Evolutionary conservation across 1,139 yeast genomes (phyloP).

Genomic region (Suhomyces bokatorum): DNA sequence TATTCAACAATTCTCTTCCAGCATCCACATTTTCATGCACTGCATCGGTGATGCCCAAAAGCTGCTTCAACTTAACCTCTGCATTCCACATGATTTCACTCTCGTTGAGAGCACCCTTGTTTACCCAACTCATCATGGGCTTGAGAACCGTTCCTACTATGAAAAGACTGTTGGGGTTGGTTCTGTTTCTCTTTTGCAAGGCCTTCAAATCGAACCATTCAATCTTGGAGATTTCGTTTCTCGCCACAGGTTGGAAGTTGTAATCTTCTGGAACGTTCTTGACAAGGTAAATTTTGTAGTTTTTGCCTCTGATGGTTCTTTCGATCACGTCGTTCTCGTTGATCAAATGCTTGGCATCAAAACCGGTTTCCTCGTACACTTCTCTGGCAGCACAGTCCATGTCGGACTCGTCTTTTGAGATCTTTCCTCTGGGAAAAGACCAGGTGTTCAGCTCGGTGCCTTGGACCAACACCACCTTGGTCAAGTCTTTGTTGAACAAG

Average conservation of each 20-base stretch:
- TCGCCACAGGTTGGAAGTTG: slow-evolving; percentile 72
- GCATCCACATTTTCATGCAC: slow-evolving; percentile 51
- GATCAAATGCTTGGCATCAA: slow-evolving; percentile 68
- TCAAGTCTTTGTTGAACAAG: slow-evolving; percentile 67
- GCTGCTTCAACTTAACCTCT: slow-evolving; percentile 60
- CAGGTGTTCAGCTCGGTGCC: slow-evolving; percentile 84
- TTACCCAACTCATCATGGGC: slow-evolving; percentile 59
- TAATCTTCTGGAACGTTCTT: slow-evolving; percentile 78
- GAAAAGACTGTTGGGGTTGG: slow-evolving; percentile 52
- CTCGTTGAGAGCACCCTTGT: slow-evolving; percentile 52
- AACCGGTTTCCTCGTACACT: slow-evolving; percentile 94
- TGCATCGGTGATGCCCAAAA: slow-evolving; percentile 54
- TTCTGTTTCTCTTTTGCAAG: slow-evolving; percentile 36
- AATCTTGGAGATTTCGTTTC: slow-evolving; percentile 76
- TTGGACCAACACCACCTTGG: slow-evolving; percentile 75
- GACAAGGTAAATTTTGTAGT: slow-evolving; percentile 78
- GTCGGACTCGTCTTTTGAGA: slow-evolving; percentile 89
- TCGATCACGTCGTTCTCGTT: slow-evolving; percentile 76
- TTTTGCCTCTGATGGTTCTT: slow-evolving; percentile 79
- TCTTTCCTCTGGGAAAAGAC: slow-evolving; percentile 98
- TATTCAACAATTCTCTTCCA: slow-evolving; percentile 71
- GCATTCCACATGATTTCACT: slow-evolving; percentile 57
- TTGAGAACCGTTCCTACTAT: slow-evolving; percentile 61
- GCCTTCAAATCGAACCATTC: slow-evolving; percentile 47
- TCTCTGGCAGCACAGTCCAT: slow-evolving; percentile 93